Evolutionary conservation across 2,329 filamentous ascomycete genomes (phyloP), one percentile per base, ranked within the genome.

Genomic region (Ilyonectria mors-panacis): DNA sequence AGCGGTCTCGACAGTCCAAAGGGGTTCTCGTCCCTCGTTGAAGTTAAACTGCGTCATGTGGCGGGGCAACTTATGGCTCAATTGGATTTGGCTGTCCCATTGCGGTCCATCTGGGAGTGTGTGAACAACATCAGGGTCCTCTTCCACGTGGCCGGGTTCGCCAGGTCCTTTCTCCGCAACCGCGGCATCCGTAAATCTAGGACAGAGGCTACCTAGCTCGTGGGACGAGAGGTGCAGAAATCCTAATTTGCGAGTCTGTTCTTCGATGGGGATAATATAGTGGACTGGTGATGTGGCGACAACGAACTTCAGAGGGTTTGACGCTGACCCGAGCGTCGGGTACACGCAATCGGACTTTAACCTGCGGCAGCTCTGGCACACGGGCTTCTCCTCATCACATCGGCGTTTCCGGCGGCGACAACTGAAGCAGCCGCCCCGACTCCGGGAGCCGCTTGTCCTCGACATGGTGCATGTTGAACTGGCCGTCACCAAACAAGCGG

Each of bases 351-450:
- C 55, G 6, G 68, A 63, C 19, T 66, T 67, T 6, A 28, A 28
- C 51, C 62, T 66, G 30, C 62, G 65, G 35, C 73, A 75, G 12
- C 66, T 54, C 33, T 35, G 33, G 47, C 73, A 75, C 1, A 57
- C 6, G 2, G 73, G 73, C 17, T 75, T 75, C 21, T 71, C 45
- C 19, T 71, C 61, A 70, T 87, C 84, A 73, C 86, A 88, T 59
- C 81, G 80, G n/a, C 85, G 75, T 71, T 86, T 87, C 63, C 86
- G 80, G 66, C 84, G 85, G 61, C 86, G 80, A 70, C 86, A 86
- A 63, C 83, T 82, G 63, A 80, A 81, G 76, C 84, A 86, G 59
- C 73, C 73, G 8, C 71, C 63, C 37, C 73, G 73, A 55, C 73
- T 71, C 39, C 71, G 71, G 35, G 70, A 71, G 65, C 72, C 72